These are phyloP conservation scores for Sordariomycetes sp. DNA, from an alignment of 2,329 filamentous ascomycete genomes.

Conservation along the genomic window DNA sequence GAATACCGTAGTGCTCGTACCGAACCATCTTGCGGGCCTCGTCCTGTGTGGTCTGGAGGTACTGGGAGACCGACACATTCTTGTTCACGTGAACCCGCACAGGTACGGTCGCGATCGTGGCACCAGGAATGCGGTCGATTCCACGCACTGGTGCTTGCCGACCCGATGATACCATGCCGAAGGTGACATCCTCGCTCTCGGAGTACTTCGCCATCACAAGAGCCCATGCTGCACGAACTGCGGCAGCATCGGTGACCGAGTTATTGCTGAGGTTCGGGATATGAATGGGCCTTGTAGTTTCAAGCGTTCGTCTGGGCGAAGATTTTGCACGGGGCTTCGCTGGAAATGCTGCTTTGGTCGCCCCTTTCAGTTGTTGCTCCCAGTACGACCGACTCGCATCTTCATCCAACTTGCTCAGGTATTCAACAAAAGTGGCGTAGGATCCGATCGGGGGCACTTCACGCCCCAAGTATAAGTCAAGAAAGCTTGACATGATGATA, in stretches of 20 bases:
- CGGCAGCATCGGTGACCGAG: constrained; percentile 8
- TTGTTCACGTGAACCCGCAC: constrained; percentile 4
- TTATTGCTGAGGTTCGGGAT: background rate
- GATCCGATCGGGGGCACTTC: background rate
- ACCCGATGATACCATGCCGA: constrained; percentile 11
- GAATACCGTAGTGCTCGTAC: constrained; percentile 13
- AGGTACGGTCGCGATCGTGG: constrained; percentile 9
- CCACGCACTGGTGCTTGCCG: constrained; percentile 11
- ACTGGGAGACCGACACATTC: constrained; percentile 6
- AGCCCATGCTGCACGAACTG: constrained; percentile 18
- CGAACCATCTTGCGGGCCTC: constrained; percentile 10
- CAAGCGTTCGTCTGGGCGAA: too few species aligned
- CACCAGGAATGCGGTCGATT: constrained; percentile 10
- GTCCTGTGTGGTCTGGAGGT: constrained; percentile 7
- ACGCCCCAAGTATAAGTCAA: background rate
- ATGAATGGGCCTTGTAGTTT: background rate
- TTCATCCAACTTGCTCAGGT: background rate
- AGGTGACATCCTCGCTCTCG: constrained; percentile 9
- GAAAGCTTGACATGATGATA: constrained; percentile 3
- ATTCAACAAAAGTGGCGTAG: constrained; percentile 6
- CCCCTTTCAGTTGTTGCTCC: background rate
- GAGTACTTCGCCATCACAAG: constrained; percentile 5
- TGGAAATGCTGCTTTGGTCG: background rate
- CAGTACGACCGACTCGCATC: background rate
- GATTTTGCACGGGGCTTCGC: background rate